Base-by-base conservation (phyloP, 2,329 filamentous ascomycete species). In the Trichoderma atrobrunneum region DNA sequence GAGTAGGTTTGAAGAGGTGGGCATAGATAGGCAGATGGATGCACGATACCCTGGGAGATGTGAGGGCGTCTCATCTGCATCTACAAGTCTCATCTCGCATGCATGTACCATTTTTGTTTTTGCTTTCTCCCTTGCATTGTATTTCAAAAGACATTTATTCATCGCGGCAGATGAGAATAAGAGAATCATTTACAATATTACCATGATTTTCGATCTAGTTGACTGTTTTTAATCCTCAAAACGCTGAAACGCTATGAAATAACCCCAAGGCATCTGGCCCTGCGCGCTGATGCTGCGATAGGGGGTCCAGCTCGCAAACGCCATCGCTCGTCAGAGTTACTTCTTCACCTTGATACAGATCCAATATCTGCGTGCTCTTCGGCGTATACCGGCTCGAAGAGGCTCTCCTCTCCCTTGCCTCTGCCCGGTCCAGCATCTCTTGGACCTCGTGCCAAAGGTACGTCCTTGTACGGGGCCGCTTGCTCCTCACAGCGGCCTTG, bases 401-500 rank as follows among this genome's bases (percentile, higher is more conserved):
- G 34, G 61, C 54, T 28, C 65, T 74, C 72, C 77, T 34, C 18
- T 60, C 21, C 3, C 61, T 65, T 6, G 59, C 51, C 4, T 61
- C 62, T 3, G 72, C 63, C n/a, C 43, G 68, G 12, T 74, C 73
- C 10, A 83, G 75, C 39, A 79, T 77, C 6, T 77, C 77, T 66
- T 83, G 81, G 1, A 88, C 83, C 64, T 89, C 85, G 39, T 86
- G 28, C 26, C 39, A 12, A 11, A 34, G 36, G 5, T 39, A 71
- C 7, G 32, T 64, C 32, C 28, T 71, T 7, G 43, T 24, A 14
- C 68, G 68, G 1, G 30, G 14, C 21, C 43, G 24, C 10, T 8
- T 57, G 43, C 16, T 56, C 10, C 89, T 89, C 4, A 81, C 82
- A 30, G 86, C 84, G 43, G 87, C 82, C 76, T 87, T 85, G 76